Evolutionary conservation across 192 early-diverging fungal genomes (phyloP).

Genomic region (Coemansia sp.): DNA sequence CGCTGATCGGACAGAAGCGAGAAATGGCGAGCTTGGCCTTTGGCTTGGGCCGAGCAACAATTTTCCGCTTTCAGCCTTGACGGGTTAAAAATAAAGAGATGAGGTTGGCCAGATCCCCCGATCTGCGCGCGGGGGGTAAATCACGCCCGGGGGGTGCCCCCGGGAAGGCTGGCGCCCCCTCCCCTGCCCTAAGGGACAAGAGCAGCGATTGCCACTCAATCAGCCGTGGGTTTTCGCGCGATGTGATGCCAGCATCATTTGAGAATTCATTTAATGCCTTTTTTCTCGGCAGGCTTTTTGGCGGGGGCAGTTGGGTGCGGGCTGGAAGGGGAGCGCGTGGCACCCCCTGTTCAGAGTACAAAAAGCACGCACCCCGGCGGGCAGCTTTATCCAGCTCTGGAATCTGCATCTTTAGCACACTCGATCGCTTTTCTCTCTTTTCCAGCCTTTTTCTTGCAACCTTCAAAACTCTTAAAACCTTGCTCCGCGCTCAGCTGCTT

Average conservation of each 20-base stretch:
- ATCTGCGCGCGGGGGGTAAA: not conserved
- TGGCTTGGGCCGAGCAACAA: not conserved
- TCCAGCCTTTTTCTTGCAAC: not conserved
- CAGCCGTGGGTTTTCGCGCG: not conserved
- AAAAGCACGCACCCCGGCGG: not conserved
- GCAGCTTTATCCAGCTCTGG: not conserved
- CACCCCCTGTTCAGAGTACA: constrained; percentile 1
- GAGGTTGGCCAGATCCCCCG: not conserved
- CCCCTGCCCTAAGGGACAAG: not conserved
- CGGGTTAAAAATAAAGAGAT: not conserved
- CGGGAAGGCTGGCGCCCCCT: not conserved
- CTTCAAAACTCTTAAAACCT: not conserved
- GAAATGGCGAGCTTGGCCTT: not conserved
- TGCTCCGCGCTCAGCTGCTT: not conserved
- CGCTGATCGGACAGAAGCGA: not conserved
- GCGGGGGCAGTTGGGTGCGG: not conserved
- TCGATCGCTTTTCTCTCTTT: not conserved
- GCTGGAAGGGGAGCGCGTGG: not conserved
- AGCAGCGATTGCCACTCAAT: constrained; percentile 1
- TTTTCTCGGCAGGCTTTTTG: not conserved
- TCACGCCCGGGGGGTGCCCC: not conserved
- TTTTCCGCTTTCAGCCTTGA: not conserved
- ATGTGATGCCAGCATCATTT: constrained; percentile 12
- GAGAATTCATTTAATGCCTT: constrained; percentile 30
- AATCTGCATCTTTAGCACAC: not conserved